Evolutionary conservation across 2,329 filamentous ascomycete genomes (phyloP).

Genomic region (Colletotrichum sp.): DNA sequence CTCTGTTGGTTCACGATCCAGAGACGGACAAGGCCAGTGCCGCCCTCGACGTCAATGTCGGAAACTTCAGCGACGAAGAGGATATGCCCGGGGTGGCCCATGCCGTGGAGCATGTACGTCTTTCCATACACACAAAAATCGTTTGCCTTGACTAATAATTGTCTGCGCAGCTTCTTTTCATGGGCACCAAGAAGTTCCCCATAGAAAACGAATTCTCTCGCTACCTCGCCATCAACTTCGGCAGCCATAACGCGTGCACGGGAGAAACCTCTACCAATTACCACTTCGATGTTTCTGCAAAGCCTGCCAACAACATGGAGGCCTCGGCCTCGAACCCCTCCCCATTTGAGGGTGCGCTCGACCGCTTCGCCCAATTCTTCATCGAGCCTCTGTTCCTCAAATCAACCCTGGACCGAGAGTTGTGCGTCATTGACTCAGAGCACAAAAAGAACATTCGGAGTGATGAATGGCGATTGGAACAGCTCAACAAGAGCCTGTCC

Average conservation of each 20-base stretch:
- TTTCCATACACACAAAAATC: neutral
- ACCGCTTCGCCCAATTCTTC: slow-evolving; percentile 95
- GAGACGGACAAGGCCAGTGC: slow-evolving; percentile 97
- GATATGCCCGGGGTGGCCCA: slow-evolving; percentile 96
- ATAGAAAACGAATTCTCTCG: slow-evolving; percentile 95
- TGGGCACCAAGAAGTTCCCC: slow-evolving; percentile 98
- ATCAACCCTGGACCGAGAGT: slow-evolving; percentile 83
- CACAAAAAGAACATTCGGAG: slow-evolving; percentile 98
- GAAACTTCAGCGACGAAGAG: slow-evolving; percentile 89
- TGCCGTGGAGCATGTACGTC: slow-evolving; percentile 83
- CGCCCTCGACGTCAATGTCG: slow-evolving; percentile 93
- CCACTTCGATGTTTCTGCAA: slow-evolving; percentile 93
- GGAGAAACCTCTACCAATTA: slow-evolving; percentile 94
- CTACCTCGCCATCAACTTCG: no score
- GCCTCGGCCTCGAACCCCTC: slow-evolving; percentile 62
- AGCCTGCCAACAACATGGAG: slow-evolving; percentile 66
- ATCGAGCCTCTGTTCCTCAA: slow-evolving; percentile 85
- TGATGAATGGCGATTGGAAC: slow-evolving; percentile 85
- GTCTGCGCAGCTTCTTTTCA: slow-evolving; percentile 75
- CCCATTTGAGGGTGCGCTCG: slow-evolving; percentile 78
- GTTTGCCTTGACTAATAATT: slow-evolving; percentile 6
- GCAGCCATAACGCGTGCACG: slow-evolving; percentile 97
- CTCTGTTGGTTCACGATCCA: slow-evolving; percentile 88
- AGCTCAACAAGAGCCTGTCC: slow-evolving; percentile 84
- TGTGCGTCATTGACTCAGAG: slow-evolving; percentile 90